Percentiles rank a stretch among this genome's conserved stretches.
Conservation (phyloP, 305 asterid species). For the Solanum aculeatissimum region DNA sequence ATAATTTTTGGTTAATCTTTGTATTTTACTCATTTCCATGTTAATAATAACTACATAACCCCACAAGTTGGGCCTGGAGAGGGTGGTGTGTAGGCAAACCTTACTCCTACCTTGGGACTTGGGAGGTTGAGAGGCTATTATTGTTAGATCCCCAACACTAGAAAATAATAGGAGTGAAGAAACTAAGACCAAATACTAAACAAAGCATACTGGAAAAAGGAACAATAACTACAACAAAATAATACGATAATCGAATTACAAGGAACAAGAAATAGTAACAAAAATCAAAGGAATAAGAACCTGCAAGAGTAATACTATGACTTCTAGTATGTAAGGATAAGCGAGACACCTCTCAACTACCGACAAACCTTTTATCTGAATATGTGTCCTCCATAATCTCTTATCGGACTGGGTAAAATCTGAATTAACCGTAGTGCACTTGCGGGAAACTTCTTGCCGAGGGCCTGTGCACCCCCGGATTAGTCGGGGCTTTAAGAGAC, state of each 20-base stretch:
- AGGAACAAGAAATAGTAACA: neutral
- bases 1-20: neutral
- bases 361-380: neutral
- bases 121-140: neutral
- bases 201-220: neutral
- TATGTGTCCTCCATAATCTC: neutral
- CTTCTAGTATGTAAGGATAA: neutral
- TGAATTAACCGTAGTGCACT: too few relatives aligned
- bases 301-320: neutral
- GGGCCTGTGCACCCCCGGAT: too few relatives aligned
- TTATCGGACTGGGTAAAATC: too few relatives aligned
- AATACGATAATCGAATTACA: neutral
- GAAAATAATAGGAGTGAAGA: neutral
- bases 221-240: neutral
- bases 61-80: neutral
- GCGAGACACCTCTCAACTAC: neutral
- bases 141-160: neutral
- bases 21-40: neutral
- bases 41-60: neutral
- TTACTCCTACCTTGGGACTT: neutral
- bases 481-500: too few relatives aligned
- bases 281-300: neutral
- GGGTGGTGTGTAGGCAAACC: neutral
- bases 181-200: neutral
- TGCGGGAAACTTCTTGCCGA: too few relatives aligned